phyloP scores from a whole-genome alignment of 768 basidiomycete species.

The Pulveroboletus sp. region DNA sequence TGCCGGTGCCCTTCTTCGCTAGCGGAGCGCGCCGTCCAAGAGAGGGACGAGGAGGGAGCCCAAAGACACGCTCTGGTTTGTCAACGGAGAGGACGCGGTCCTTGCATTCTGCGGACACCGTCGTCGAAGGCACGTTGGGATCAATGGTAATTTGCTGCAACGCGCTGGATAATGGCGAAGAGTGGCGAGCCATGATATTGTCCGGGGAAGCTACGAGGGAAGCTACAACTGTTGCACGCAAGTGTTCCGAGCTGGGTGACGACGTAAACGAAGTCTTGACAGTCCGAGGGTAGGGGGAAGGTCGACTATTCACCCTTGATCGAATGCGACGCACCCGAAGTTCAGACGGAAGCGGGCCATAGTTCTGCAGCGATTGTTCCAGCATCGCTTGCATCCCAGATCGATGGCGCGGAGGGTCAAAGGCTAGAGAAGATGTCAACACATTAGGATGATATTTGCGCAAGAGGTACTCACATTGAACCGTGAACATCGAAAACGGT shows the following conservation, averaged over 20 bases:
- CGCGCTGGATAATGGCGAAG: slow-evolving; percentile 24
- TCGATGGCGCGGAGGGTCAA: slow-evolving; percentile 64
- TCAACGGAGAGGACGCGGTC: slow-evolving; percentile 24
- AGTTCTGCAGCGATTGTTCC: slow-evolving; percentile 69
- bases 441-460: background rate
- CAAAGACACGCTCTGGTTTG: slow-evolving; percentile 28
- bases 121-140: slow-evolving; percentile 34
- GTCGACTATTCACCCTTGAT: slow-evolving; percentile 66
- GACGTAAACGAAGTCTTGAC: slow-evolving; percentile 44
- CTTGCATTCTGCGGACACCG: slow-evolving; percentile 33
- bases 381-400: slow-evolving; percentile 71
- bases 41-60: slow-evolving; percentile 41
- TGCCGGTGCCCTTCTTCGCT: slow-evolving; percentile 58
- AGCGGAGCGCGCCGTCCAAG: slow-evolving; percentile 54
- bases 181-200: slow-evolving; percentile 8
- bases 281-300: slow-evolving; percentile 69
- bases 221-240: slow-evolving; percentile 23
- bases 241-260: slow-evolving; percentile 34
- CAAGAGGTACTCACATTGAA: slow-evolving; percentile 60
- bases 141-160: slow-evolving; percentile 48
- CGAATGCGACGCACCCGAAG: slow-evolving; percentile 59
- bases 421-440: slow-evolving; percentile 43
- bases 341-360: slow-evolving; percentile 71
- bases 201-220: slow-evolving; percentile 21
- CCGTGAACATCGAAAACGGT: slow-evolving; percentile 65